Percentiles rank a stretch among this genome's conserved stretches.
Evolutionary conservation across 495 filamentous ascomycete species (phyloP).

Genomic region (Lophium mytilinum): DNA sequence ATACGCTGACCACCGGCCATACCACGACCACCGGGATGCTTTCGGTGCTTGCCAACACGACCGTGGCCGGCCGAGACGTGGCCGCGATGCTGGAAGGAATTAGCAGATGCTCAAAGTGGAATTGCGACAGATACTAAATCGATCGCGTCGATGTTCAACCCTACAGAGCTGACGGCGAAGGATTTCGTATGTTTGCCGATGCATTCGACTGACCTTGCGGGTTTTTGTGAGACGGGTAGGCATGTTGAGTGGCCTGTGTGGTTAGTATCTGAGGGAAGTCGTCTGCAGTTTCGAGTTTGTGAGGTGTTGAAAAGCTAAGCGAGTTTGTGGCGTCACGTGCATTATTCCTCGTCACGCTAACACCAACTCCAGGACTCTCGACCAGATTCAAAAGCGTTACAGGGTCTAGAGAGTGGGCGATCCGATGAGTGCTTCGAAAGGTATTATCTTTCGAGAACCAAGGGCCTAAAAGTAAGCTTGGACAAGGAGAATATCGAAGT

Average conservation of each 20-base stretch:
- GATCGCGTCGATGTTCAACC: background rate
- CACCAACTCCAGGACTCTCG: no score
- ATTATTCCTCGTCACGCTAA: no score
- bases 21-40: conserved; percentile 70
- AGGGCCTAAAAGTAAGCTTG: no score
- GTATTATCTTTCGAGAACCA: no score
- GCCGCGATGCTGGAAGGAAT: conserved; percentile 56
- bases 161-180: background rate
- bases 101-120: background rate
- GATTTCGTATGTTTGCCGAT: background rate
- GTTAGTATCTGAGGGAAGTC: background rate
- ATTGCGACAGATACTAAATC: background rate
- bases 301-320: no score
- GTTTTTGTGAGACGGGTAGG: conserved; percentile 77
- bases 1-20: conserved; percentile 81
- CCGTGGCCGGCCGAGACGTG: conserved; percentile 91
- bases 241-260: conserved; percentile 44
- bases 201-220: conserved; percentile 65
- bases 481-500: no score
- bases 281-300: no score
- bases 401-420: no score
- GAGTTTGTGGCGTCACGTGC: no score
- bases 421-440: no score
- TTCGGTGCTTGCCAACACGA: conserved; percentile 42
- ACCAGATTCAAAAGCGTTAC: no score